Evolutionary conservation across 177 flowering plant genomes (phyloP).

Genomic region (Vitis hybrid): DNA sequence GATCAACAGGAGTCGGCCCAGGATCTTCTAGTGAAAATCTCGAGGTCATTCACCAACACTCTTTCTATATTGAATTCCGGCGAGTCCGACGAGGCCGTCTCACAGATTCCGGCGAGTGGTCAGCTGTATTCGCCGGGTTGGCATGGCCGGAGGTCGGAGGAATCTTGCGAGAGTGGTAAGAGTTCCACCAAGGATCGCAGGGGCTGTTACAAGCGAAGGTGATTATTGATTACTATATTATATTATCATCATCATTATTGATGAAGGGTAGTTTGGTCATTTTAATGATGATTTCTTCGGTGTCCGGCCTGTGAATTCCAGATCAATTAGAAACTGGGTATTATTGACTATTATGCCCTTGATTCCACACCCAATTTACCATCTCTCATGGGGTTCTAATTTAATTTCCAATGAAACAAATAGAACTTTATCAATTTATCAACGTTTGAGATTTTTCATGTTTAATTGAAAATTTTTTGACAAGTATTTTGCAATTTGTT

Average conservation of each 20-base stretch:
- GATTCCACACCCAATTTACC: not conserved
- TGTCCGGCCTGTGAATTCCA: not conserved
- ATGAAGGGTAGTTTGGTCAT: conserved; percentile 13
- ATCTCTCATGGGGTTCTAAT: not conserved
- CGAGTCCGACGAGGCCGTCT: conserved; percentile 20
- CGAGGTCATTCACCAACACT: conserved; percentile 21
- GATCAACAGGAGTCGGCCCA: conserved; percentile 1
- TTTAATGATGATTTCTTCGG: not conserved
- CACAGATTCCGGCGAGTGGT: conserved; percentile 10
- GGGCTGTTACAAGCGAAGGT: not conserved
- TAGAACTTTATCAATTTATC: not conserved
- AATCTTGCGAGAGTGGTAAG: conserved; percentile 31
- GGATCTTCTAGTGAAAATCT: conserved; percentile 26
- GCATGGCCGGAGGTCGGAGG: conserved; percentile 26
- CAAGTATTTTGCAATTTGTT: not conserved
- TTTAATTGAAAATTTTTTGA: not conserved
- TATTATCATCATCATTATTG: not conserved
- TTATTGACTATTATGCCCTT: not conserved
- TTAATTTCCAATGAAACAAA: not conserved
- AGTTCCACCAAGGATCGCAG: conserved; percentile 27
- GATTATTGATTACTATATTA: not conserved
- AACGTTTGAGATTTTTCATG: not conserved
- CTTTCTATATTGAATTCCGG: conserved; percentile 18
- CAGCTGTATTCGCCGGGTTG: not conserved
- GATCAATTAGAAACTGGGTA: not conserved